Percentiles rank a stretch among this genome's conserved stretches.
phyloP scores from a whole-genome alignment of 495 filamentous ascomycete genomes.

The Xanthoparmelia taractica region DNA sequence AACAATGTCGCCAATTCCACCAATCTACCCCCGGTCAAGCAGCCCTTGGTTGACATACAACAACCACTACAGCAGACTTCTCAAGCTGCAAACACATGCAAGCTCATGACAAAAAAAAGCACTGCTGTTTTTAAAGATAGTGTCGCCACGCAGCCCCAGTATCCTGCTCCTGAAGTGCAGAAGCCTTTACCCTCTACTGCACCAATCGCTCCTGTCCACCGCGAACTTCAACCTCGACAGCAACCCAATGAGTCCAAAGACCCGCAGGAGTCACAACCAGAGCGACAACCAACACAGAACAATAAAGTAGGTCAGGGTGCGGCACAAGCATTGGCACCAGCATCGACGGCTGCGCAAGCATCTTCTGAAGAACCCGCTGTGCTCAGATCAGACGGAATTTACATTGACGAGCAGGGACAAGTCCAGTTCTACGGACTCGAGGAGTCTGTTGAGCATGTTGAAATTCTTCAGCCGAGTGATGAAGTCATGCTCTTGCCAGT shows the following conservation, averaged over 20 bases:
- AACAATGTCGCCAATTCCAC: conserved; percentile 34
- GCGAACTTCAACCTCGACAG: conserved; percentile 33
- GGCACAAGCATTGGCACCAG: conserved; percentile 1
- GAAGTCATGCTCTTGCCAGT: neutral
- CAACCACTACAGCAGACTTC: conserved; percentile 28
- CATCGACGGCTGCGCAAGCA: neutral
- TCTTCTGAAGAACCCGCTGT: conserved; percentile 20
- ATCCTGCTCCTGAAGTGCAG: conserved; percentile 7
- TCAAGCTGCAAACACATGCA: conserved; percentile 34
- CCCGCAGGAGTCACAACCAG: conserved; percentile 4
- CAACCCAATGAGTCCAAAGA: conserved; percentile 38
- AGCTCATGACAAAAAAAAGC: conserved; percentile 50
- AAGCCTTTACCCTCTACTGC: conserved; percentile 8
- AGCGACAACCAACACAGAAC: conserved; percentile 31
- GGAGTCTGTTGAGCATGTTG: conserved; percentile 17
- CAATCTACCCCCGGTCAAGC: conserved; percentile 35
- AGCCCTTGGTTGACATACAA: conserved; percentile 28
- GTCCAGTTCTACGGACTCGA: conserved; percentile 17
- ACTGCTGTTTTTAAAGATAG: conserved; percentile 60
- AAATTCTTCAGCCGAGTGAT: conserved; percentile 8
- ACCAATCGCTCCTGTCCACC: conserved; percentile 26
- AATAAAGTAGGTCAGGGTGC: conserved; percentile 17
- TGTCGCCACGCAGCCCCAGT: conserved; percentile 23
- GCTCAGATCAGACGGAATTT: conserved; percentile 28
- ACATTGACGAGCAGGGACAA: conserved; percentile 26